phyloP scores from a whole-genome alignment of 495 filamentous ascomycete genomes.

The Beverwykella pulmonaria region DNA sequence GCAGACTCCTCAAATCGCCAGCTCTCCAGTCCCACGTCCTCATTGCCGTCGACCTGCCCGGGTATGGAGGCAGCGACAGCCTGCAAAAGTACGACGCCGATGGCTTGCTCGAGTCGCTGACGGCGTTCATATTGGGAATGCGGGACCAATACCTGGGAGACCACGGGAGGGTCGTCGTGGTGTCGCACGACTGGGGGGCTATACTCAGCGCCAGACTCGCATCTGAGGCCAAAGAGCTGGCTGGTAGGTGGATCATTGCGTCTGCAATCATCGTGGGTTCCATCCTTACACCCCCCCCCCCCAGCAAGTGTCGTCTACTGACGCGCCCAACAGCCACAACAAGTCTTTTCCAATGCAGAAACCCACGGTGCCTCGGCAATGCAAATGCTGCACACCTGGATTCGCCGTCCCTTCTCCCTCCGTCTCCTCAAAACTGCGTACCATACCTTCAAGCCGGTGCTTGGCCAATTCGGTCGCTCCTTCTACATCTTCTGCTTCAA shows the following conservation, averaged over 20 bases:
- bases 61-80: slow-evolving; percentile 58
- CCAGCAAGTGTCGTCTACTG: not conserved
- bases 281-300: not conserved
- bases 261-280: slow-evolving; percentile 55
- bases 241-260: slow-evolving; percentile 56
- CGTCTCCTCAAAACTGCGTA: slow-evolving; percentile 49
- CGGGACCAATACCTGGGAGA: slow-evolving; percentile 47
- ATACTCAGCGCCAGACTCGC: slow-evolving; percentile 57
- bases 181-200: slow-evolving; percentile 63
- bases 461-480: slow-evolving; percentile 49
- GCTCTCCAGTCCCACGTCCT: slow-evolving; percentile 46
- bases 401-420: slow-evolving; percentile 47
- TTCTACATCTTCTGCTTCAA: slow-evolving; percentile 58
- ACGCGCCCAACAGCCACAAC: slow-evolving; percentile 23
- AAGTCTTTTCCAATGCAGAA: slow-evolving; percentile 16
- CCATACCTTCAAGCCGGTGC: slow-evolving; percentile 47
- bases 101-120: slow-evolving; percentile 55
- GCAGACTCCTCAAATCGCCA: slow-evolving; percentile 46
- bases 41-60: slow-evolving; percentile 59
- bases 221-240: slow-evolving; percentile 57
- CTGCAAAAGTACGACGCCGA: slow-evolving; percentile 53
- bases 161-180: slow-evolving; percentile 50
- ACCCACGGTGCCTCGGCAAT: slow-evolving; percentile 44
- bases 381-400: slow-evolving; percentile 54
- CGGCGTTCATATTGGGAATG: slow-evolving; percentile 54